Evolutionary conservation across 345 rosid genomes (phyloP).

Genomic region (Rubroshorea leprosula): DNA sequence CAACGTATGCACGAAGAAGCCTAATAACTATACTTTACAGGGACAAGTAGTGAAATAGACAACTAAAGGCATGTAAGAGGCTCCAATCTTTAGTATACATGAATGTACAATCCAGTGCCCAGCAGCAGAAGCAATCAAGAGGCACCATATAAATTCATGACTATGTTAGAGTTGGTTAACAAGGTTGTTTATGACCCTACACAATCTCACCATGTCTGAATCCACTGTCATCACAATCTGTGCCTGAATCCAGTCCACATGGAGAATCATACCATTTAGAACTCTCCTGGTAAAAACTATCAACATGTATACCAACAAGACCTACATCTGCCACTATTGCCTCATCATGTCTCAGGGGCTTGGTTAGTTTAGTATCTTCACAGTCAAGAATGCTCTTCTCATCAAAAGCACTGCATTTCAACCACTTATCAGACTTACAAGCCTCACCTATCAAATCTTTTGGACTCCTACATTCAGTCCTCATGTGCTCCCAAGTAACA

Average conservation of each 20-base stretch:
- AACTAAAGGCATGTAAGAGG: constrained; percentile 33
- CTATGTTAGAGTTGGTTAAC: constrained; percentile 39
- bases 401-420: constrained; percentile 83
- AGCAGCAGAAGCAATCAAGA: constrained; percentile 20
- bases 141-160: constrained; percentile 32
- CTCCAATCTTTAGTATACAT: constrained; percentile 42
- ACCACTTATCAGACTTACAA: constrained; percentile 87
- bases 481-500: constrained; percentile 83
- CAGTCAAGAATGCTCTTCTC: constrained; percentile 88
- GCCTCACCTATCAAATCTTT: constrained; percentile 72
- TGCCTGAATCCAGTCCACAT: constrained; percentile 76
- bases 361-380: constrained; percentile 83
- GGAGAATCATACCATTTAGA: constrained; percentile 97
- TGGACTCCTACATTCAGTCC: constrained; percentile 55
- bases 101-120: constrained; percentile 51
- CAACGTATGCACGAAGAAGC: constrained; percentile 39
- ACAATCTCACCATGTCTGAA: constrained; percentile 80
- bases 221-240: constrained; percentile 81
- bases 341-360: constrained; percentile 77
- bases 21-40: constrained; percentile 48
- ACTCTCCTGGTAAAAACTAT: constrained; percentile 94
- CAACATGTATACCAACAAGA: constrained; percentile 87
- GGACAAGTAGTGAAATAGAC: constrained; percentile 29
- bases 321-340: constrained; percentile 82
- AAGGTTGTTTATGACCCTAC: constrained; percentile 31